phyloP scores from a whole-genome alignment of 257 asterid genomes.

The Ehretia macrophylla region DNA sequence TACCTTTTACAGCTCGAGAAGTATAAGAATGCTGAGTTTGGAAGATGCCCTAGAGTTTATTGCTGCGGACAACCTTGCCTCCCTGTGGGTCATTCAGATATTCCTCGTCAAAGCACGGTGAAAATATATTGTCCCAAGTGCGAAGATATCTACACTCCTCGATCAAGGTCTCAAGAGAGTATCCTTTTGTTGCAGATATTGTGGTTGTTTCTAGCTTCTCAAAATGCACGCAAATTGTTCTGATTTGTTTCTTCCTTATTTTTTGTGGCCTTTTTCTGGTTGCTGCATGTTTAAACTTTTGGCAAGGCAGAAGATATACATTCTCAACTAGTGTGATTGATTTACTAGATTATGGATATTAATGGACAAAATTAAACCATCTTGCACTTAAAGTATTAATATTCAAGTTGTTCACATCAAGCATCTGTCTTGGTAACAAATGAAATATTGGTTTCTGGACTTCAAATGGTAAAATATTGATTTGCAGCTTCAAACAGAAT shows the following conservation, averaged over 20 bases:
- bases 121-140: slow-evolving; percentile 58
- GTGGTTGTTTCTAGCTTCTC: not conserved
- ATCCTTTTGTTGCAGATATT: slow-evolving; percentile 30
- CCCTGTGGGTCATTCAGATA: slow-evolving; percentile 58
- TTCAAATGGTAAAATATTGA: no score
- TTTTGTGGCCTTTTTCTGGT: not conserved
- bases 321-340: not conserved
- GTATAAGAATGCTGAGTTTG: slow-evolving; percentile 60
- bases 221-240: not conserved
- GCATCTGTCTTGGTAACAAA: no score
- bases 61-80: slow-evolving; percentile 67
- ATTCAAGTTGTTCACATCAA: no score
- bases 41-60: slow-evolving; percentile 61
- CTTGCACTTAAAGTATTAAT: no score
- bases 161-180: slow-evolving; percentile 58
- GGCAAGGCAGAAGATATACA: not conserved
- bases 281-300: no score
- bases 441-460: no score
- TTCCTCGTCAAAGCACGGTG: slow-evolving; percentile 55
- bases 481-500: no score
- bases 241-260: not conserved
- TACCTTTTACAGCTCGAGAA: slow-evolving; percentile 46
- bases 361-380: no score
- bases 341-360: no score
- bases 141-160: slow-evolving; percentile 54